Evolutionary conservation across 129 eudicot species (phyloP).

Genomic region (Centella asiatica): DNA sequence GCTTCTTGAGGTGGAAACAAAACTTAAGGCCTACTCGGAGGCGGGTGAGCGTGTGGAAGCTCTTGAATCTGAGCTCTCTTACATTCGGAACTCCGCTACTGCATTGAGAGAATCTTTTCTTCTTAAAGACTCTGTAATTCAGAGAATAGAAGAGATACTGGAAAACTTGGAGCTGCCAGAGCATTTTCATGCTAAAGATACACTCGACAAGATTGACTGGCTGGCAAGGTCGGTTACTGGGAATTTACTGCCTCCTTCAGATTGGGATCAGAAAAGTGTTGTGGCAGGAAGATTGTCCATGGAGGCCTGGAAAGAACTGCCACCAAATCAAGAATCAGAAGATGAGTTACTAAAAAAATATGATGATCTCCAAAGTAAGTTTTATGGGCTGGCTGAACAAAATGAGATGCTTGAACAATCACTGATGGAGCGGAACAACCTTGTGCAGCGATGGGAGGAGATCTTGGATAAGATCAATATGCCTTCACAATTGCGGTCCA

Average conservation of each 20-base stretch:
- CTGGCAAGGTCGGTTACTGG: constrained; percentile 68
- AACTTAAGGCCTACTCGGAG: constrained; percentile 70
- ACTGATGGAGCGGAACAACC: constrained; percentile 80
- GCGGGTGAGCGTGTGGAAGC: constrained; percentile 99
- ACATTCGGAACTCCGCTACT: constrained; percentile 97
- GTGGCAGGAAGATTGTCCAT: constrained; percentile 42
- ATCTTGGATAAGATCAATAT: constrained; percentile 64
- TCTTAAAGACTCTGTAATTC: constrained; percentile 85
- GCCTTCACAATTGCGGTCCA: constrained; percentile 64
- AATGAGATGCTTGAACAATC: constrained; percentile 98
- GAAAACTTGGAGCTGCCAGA: constrained; percentile 93
- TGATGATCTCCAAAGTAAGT: constrained; percentile 80
- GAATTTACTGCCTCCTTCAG: constrained; percentile 39
- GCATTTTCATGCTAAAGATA: constrained; percentile 66
- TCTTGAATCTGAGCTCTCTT: constrained; percentile 92
- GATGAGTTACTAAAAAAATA: constrained; percentile 60
- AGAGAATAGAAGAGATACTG: constrained; percentile 80
- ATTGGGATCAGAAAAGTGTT: constrained; percentile 52
- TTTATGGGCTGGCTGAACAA: constrained; percentile 88
- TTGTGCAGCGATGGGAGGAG: constrained; percentile 85
- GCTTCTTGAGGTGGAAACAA: constrained; percentile 67
- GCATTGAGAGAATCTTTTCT: constrained; percentile 91
- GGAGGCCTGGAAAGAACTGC: constrained; percentile 58
- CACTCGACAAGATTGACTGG: constrained; percentile 86
- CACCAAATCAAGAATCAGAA: constrained; percentile 25